Base-by-base conservation (phyloP, 441 rosid species). In the Geranium incanum region DNA sequence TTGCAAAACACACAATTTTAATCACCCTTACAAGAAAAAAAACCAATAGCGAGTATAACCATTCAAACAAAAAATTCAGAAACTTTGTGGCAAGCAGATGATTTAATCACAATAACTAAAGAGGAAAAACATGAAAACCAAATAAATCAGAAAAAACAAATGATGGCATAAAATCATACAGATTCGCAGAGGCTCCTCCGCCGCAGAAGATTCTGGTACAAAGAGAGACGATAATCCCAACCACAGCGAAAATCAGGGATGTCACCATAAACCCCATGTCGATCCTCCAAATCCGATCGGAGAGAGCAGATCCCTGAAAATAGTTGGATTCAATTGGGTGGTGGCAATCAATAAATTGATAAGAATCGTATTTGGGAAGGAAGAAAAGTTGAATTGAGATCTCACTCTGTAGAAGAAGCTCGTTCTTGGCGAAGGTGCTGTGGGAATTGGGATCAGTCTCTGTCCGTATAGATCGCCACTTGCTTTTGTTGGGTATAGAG, bases 201-300 rank as follows among this genome's bases (percentile, higher is more conserved):
- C 85, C 86, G 88, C 88, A 95, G 85, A 97, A 95, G 70, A 90
- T 89, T 87, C 93, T 86, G 74, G 86, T 86, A 77, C 95, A 90
- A 52, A 95, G 78, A 11, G 89, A 85, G 36, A 86, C 87, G 69
- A 95, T 87, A 70, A 92, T 77, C 77, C 97, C 98, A 69, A 88
- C 77, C 82, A 89, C 90, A 13, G 72, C 78, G 83, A 92, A 95
- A 69, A 90, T 89, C 71, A 90, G 81, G 68, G 89, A 89, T 72
- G 96, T 95, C n/a, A 92, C 85, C 63, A 92, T 68, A 77, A 95
- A 95, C 57, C 97, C 99, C 99, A 92, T 95, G 5, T n/a, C 60
- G 12, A 63, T 19, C 67, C 37, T 66, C 15, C 36, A 3, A 9
- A 68, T 68, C 76, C 68, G 81, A 77, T 83, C 73, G 74, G 62